Base-by-base conservation (phyloP, 169 alveolate genomes). In the Babesia ovis region DNA sequence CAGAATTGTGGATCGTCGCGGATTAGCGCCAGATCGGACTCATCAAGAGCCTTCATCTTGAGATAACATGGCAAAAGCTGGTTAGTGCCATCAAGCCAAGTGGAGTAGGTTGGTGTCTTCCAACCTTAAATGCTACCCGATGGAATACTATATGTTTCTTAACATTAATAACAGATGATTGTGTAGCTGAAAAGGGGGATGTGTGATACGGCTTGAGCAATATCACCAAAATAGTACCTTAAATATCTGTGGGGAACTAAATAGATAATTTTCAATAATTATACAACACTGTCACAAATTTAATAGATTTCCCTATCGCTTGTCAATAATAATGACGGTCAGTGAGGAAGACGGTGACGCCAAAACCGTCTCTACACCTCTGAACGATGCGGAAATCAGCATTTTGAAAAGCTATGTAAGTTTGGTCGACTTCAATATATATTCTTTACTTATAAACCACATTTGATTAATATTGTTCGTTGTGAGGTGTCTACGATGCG, bases 341-440 rank as follows among this genome's bases (percentile, higher is more conserved):
- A 23, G 31, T 3, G 79, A 67, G 35, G 83, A 70, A 27, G 87
- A 79, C 23, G 66, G 68, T 27, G 87, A 79, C 3, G 70, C 73
- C 37, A 68, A 59, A 32, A 37, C 77, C 60, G 55, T 41, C 43
- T 50, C 87, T 25, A 62, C 23, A 16, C 89, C 89, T 20, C 59
- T 81, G 46, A 51, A 72, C 60, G 89, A 81, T 20, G 62, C 84
- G 20, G 89, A 81, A 45, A 77, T 81, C 51, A 72, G 58, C 45
- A 81, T 81, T 23, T 50, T 81, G 22, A 81, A 81, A 55, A 57
- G 77, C 43, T 81, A 71, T 68, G 89, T 81, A 27, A 62, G 85
- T 71, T 70, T 35, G 12, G 4, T 32, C 9, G 6, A 31, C 25
- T 32, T 9, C 14, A 39, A 39, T 39, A 14, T 39, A 9, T 39